Percentiles rank a stretch among this genome's conserved stretches.
Conservation (phyloP, 1,139 yeast genomes). For the Nadsonia commutata region DNA sequence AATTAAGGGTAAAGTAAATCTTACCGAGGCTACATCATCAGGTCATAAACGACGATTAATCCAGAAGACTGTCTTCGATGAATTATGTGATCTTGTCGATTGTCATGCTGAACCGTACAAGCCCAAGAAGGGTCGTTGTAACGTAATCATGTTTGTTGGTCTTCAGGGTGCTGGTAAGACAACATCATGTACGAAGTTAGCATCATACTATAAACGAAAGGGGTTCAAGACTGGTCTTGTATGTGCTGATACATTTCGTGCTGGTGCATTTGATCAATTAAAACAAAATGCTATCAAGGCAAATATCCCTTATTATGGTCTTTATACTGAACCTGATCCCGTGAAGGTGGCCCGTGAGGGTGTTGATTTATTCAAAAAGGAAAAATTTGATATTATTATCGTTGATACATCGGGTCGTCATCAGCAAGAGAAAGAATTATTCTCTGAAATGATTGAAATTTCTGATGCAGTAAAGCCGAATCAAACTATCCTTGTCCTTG, state of each 20-base stretch:
- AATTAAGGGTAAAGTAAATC: slow-evolving; percentile 43
- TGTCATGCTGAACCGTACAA: slow-evolving; percentile 47
- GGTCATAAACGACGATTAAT: slow-evolving; percentile 55
- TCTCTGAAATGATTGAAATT: slow-evolving; percentile 90
- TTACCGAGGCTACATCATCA: slow-evolving; percentile 36
- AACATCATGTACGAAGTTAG: slow-evolving; percentile 91
- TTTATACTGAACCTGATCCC: slow-evolving; percentile 92
- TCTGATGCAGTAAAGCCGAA: slow-evolving; percentile 75
- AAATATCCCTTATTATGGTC: slow-evolving; percentile 85
- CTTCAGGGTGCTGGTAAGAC: slow-evolving; percentile 98
- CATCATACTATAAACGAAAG: slow-evolving; percentile 84
- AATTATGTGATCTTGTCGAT: slow-evolving; percentile 74
- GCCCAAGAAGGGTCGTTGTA: slow-evolving; percentile 65
- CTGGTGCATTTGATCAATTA: slow-evolving; percentile 97
- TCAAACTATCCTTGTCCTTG: slow-evolving; percentile 94
- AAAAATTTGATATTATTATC: slow-evolving; percentile 80
- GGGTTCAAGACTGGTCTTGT: slow-evolving; percentile 93
- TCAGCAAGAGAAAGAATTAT: slow-evolving; percentile 83
- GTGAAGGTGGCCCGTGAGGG: slow-evolving; percentile 86
- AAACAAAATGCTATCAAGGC: slow-evolving; percentile 96
- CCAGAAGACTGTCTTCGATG: slow-evolving; percentile 90
- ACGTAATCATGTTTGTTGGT: slow-evolving; percentile 93
- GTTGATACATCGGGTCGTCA: slow-evolving; percentile 98
- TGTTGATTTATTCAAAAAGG: slow-evolving; percentile 81
- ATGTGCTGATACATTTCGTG: slow-evolving; percentile 98